Conservation (phyloP, 495 filamentous ascomycete genomes). For the Aspergillus diversus region DNA sequence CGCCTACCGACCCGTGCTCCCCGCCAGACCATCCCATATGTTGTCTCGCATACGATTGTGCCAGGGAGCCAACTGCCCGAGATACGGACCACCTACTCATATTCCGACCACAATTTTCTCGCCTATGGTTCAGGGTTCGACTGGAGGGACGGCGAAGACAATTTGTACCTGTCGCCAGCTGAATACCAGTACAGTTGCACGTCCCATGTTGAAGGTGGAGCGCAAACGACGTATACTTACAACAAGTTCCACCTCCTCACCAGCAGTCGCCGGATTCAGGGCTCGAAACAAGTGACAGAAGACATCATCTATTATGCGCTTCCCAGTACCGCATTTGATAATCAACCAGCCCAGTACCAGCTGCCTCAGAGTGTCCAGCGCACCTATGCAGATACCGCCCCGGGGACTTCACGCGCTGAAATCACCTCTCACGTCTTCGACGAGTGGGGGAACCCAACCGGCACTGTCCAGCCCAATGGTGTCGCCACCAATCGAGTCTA, state of each 20-base stretch:
- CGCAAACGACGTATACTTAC: slow-evolving; percentile 1
- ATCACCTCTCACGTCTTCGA: slow-evolving; percentile 9
- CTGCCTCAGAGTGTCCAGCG: not conserved
- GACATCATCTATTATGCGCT: not conserved
- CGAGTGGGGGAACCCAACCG: slow-evolving; percentile 15
- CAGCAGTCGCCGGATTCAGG: slow-evolving; percentile 7
- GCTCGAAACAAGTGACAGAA: slow-evolving; percentile 7
- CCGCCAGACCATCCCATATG: slow-evolving; percentile 6
- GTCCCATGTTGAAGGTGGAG: slow-evolving; percentile 5
- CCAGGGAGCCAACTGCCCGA: slow-evolving; percentile 4
- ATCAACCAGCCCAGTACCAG: slow-evolving; percentile 16
- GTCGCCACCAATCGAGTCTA: slow-evolving; percentile 9
- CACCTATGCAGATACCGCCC: slow-evolving; percentile 6
- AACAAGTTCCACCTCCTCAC: slow-evolving; percentile 18
- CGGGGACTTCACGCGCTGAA: not conserved
- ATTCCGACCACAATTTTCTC: slow-evolving; percentile 18
- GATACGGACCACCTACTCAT: slow-evolving; percentile 9
- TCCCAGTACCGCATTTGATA: not conserved
- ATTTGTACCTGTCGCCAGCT: slow-evolving; percentile 4
- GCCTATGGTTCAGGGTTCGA: slow-evolving; percentile 2
- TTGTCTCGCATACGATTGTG: slow-evolving; percentile 8
- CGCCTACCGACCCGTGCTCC: slow-evolving; percentile 1
- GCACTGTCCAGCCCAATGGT: not conserved
- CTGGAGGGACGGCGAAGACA: slow-evolving; percentile 12
- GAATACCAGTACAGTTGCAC: slow-evolving; percentile 8